These are phyloP conservation scores for Lepidium africanum DNA, from an alignment of 345 rosid species.

Conservation along the genomic window DNA sequence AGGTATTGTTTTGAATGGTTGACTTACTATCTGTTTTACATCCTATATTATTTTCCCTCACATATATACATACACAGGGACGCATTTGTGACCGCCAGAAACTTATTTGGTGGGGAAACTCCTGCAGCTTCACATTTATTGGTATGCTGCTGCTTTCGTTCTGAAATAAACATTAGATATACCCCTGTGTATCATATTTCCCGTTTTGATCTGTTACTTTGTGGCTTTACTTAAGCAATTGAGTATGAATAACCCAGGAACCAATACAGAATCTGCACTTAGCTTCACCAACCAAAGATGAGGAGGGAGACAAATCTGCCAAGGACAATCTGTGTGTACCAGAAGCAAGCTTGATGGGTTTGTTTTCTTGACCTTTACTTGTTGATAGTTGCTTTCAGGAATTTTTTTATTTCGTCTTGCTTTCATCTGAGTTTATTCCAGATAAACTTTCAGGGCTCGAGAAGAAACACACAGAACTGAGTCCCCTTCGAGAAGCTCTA, in stretches of 20 bases:
- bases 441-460: constrained; percentile 23
- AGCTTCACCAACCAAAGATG: constrained; percentile 19
- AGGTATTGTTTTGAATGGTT: constrained; percentile 31
- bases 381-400: not conserved
- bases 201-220: not conserved
- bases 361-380: not conserved
- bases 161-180: not conserved
- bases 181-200: not conserved
- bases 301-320: constrained; percentile 5
- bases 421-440: not conserved
- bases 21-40: not conserved
- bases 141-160: constrained; percentile 32
- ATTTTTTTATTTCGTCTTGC: not conserved
- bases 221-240: not conserved
- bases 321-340: constrained; percentile 13
- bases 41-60: not conserved
- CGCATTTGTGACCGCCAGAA: constrained; percentile 33
- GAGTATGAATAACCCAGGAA: constrained; percentile 10
- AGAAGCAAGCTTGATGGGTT: constrained; percentile 32
- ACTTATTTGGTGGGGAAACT: constrained; percentile 39
- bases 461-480: constrained; percentile 20
- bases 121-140: constrained; percentile 26
- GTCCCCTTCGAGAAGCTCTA: constrained; percentile 53
- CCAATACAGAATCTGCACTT: constrained; percentile 30
- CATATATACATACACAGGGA: constrained; percentile 29